Conservation (phyloP, 2,329 filamentous ascomycete species). For the Fusarium pseudonygamai region DNA sequence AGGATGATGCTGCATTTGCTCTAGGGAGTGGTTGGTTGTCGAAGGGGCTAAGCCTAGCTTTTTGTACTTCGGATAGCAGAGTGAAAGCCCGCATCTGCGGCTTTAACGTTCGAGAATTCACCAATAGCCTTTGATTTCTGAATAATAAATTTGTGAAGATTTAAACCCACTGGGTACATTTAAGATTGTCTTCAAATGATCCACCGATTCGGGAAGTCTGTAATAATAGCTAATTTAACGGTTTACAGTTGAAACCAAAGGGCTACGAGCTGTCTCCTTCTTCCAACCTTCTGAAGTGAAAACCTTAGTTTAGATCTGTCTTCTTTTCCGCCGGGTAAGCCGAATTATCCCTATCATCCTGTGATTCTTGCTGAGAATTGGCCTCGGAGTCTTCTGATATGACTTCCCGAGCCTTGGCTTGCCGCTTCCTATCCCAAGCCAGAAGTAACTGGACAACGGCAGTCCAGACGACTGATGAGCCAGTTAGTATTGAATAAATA, state of each 20-base stretch:
- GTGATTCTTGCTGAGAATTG: background rate
- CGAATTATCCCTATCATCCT: background rate
- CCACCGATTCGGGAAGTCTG: too few species aligned
- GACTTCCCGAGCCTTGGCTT: background rate
- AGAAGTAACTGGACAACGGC: background rate
- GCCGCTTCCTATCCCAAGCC: background rate
- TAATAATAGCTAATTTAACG: background rate
- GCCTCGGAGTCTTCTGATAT: background rate
- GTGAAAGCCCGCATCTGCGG: background rate
- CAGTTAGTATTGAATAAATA: background rate
- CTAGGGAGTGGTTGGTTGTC: rapidly evolving
- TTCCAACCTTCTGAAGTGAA: too few species aligned
- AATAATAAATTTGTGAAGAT: background rate
- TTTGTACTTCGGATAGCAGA: background rate
- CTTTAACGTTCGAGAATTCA: rapidly evolving
- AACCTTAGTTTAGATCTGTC: background rate
- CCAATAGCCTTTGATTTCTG: background rate
- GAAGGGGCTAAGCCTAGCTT: background rate
- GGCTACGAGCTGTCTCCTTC: too few species aligned
- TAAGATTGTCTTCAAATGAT: background rate
- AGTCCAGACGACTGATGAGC: background rate
- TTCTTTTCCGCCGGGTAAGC: background rate
- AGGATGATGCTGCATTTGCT: rapidly evolving
- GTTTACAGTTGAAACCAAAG: background rate
- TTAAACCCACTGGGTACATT: background rate